phyloP scores from a whole-genome alignment of 1,139 yeast species.

The Eremothecium gossypii region DNA sequence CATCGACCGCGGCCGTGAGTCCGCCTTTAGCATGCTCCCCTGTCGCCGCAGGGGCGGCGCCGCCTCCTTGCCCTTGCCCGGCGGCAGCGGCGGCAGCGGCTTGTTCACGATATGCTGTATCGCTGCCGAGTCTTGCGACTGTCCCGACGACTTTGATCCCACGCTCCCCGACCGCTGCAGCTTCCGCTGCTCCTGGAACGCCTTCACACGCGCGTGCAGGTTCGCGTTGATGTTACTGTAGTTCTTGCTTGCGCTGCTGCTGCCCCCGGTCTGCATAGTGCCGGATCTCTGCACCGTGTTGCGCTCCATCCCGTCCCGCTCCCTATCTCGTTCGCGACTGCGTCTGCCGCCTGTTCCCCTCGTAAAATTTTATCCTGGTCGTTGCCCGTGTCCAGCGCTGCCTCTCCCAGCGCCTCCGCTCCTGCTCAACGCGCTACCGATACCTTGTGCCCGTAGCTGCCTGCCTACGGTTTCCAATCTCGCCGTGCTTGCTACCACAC shows the following conservation, averaged over 20 bases:
- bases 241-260: constrained; percentile 7
- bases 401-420: no score
- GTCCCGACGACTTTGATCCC: constrained; percentile 12
- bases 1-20: background rate
- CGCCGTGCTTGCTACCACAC: no score
- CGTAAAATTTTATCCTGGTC: no score
- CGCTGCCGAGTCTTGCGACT: constrained; percentile 12
- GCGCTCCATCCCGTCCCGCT: constrained; percentile 11
- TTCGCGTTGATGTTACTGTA: constrained; percentile 44
- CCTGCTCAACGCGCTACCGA: no score
- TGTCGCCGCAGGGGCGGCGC: constrained; percentile 11
- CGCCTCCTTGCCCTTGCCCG: constrained; percentile 4
- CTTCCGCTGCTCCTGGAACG: constrained; percentile 60
- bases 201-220: constrained; percentile 65
- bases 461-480: no score
- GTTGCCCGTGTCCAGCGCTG: no score
- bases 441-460: no score
- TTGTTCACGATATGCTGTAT: constrained; percentile 26
- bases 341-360: no score
- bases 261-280: background rate
- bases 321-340: no score
- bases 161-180: constrained; percentile 31
- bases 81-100: constrained; percentile 27
- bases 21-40: background rate
- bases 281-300: constrained; percentile 7